Evolutionary conservation across 805 yeast species (phyloP).

Genomic region (Pachysolen tannophilus): DNA sequence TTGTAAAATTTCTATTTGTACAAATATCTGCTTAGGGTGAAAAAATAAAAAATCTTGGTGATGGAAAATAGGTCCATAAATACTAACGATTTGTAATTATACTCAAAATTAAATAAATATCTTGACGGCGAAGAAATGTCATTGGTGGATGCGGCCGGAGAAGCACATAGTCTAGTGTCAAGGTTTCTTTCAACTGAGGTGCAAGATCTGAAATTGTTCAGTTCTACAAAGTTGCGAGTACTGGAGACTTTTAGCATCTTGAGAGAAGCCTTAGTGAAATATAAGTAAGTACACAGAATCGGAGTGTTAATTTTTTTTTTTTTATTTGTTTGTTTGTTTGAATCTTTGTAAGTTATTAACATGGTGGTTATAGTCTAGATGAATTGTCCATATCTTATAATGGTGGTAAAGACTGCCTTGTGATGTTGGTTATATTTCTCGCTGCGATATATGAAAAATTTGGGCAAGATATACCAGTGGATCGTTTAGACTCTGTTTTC

Average conservation of each 20-base stretch:
- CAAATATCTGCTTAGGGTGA: too few relatives aligned
- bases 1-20: too few relatives aligned
- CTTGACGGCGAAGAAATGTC: too few relatives aligned
- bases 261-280: slow-evolving; percentile 5
- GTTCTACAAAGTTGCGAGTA: slow-evolving; percentile 4
- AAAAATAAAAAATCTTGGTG: too few relatives aligned
- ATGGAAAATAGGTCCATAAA: too few relatives aligned
- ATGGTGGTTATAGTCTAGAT: slow-evolving; percentile 15
- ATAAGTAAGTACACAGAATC: too few relatives aligned
- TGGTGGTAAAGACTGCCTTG: slow-evolving; percentile 96
- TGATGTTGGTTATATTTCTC: slow-evolving; percentile 68
- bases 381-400: slow-evolving; percentile 80
- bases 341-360: slow-evolving; percentile 2
- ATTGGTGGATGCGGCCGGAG: too few relatives aligned
- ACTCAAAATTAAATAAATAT: too few relatives aligned
- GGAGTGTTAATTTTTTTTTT: neutral
- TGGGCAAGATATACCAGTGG: slow-evolving; percentile 12
- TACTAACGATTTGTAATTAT: too few relatives aligned
- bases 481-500: slow-evolving; percentile 53
- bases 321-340: neutral
- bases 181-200: too few relatives aligned
- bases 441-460: slow-evolving; percentile 35
- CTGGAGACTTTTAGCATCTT: slow-evolving; percentile 4
- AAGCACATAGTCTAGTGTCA: too few relatives aligned
- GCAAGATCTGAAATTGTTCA: too few relatives aligned